Conservation (phyloP, 1,284 basidiomycete genomes). For the Vanrija pseudolonga region DNA sequence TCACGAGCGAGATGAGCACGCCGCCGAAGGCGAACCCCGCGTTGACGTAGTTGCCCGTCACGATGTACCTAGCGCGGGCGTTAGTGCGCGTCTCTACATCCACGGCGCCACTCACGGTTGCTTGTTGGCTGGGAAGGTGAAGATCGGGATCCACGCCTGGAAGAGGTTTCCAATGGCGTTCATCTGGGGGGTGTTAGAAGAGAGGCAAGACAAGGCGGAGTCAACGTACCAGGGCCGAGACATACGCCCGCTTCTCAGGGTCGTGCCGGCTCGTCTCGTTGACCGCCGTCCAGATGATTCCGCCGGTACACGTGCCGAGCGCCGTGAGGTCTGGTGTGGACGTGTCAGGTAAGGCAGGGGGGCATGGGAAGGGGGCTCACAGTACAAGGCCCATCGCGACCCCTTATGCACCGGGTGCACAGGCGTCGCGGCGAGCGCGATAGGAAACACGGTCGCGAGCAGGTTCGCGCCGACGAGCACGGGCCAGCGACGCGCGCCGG, state of each 20-base stretch:
- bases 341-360: no score
- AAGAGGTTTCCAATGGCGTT: slow-evolving; percentile 32
- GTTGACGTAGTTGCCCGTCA: slow-evolving; percentile 24
- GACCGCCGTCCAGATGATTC: slow-evolving; percentile 25
- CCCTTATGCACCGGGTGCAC: slow-evolving; percentile 20
- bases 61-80: no score
- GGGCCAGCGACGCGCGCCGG: slow-evolving; percentile 25
- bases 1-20: slow-evolving; percentile 17
- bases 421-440: slow-evolving; percentile 22
- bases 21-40: slow-evolving; percentile 22
- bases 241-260: slow-evolving; percentile 32
- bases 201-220: no score
- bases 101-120: no score
- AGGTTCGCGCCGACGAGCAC: slow-evolving; percentile 19
- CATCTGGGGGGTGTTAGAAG: no score
- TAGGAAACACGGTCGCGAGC: slow-evolving; percentile 17
- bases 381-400: slow-evolving; percentile 23
- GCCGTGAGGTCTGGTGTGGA: slow-evolving; percentile 16
- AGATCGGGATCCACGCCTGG: slow-evolving; percentile 31
- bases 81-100: no score
- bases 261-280: slow-evolving; percentile 28
- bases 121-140: slow-evolving; percentile 28
- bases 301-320: slow-evolving; percentile 14
- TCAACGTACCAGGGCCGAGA: slow-evolving; percentile 22
- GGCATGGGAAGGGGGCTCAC: no score